Conservation (phyloP, 2,329 filamentous ascomycete species). For the Beauveria sp. region DNA sequence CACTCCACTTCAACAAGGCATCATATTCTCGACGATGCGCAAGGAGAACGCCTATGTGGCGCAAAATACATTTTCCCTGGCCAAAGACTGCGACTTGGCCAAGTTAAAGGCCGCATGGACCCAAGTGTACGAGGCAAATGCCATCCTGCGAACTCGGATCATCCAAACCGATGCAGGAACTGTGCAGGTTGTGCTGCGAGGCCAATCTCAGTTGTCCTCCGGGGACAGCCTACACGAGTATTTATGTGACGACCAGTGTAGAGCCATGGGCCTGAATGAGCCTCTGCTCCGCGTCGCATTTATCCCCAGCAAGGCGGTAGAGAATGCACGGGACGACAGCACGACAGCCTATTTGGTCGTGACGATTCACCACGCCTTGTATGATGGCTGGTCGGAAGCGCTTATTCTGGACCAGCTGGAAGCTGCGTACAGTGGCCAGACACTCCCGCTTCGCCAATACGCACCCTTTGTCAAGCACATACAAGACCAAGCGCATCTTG, state of each 20-base stretch:
- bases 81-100: background rate
- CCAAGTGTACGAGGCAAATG: constrained; percentile 20
- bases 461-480: constrained; percentile 25
- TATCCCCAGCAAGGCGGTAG: background rate
- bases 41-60: constrained; percentile 15
- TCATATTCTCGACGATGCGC: constrained; percentile 10
- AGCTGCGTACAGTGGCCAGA: constrained; percentile 10
- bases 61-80: constrained; percentile 14
- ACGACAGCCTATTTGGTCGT: background rate
- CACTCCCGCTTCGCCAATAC: background rate
- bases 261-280: constrained; percentile 20
- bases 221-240: background rate
- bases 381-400: constrained; percentile 11
- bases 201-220: constrained; percentile 21
- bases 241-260: background rate
- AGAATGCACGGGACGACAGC: background rate
- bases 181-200: constrained; percentile 32
- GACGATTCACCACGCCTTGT: constrained; percentile 10
- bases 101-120: constrained; percentile 28
- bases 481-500: constrained; percentile 29
- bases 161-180: constrained; percentile 29
- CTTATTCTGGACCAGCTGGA: constrained; percentile 9
- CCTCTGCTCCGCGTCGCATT: constrained; percentile 30
- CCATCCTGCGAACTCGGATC: constrained; percentile 35
- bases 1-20: constrained; percentile 9